These are phyloP conservation scores for Apiotrichum sp. DNA, from an alignment of 1,284 basidiomycete genomes.

Conservation along the genomic window DNA sequence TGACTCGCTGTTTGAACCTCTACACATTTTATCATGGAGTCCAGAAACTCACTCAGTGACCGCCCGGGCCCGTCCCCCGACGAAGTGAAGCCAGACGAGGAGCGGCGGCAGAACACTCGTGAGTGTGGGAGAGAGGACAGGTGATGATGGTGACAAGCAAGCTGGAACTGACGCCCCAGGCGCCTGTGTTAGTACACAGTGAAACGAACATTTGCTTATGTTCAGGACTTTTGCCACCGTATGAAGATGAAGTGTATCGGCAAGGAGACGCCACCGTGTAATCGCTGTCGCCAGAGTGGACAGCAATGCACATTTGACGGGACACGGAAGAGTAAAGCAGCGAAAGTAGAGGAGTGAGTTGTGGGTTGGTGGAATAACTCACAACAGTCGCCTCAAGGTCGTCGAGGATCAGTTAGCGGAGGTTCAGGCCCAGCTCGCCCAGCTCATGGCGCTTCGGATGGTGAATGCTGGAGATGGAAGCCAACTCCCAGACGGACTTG, in stretches of 20 bases:
- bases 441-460: slow-evolving; percentile 26
- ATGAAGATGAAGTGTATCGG: slow-evolving; percentile 57
- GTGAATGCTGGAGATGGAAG: slow-evolving; percentile 58
- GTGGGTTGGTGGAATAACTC: not conserved
- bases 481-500: too few species aligned
- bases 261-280: slow-evolving; percentile 64
- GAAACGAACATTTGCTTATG: not conserved
- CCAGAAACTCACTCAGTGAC: too few species aligned
- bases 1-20: too few species aligned
- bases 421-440: slow-evolving; percentile 52
- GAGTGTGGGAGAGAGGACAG: too few species aligned
- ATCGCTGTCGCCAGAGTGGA: slow-evolving; percentile 50
- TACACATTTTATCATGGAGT: too few species aligned
- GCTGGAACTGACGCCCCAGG: not conserved
- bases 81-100: not conserved
- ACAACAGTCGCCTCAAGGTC: slow-evolving; percentile 68
- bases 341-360: slow-evolving; percentile 73
- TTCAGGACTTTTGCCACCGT: slow-evolving; percentile 39
- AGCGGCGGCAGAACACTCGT: too few species aligned
- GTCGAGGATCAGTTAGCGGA: slow-evolving; percentile 72
- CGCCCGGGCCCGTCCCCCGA: not conserved
- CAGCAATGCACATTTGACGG: slow-evolving; percentile 86
- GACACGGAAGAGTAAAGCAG: slow-evolving; percentile 63
- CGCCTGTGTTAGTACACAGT: not conserved
- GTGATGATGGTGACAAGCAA: too few species aligned